Percentiles rank a stretch among this genome's conserved stretches.
Evolutionary conservation across 2,329 filamentous ascomycete species (phyloP).

Genomic region (Colletotrichum sp.): DNA sequence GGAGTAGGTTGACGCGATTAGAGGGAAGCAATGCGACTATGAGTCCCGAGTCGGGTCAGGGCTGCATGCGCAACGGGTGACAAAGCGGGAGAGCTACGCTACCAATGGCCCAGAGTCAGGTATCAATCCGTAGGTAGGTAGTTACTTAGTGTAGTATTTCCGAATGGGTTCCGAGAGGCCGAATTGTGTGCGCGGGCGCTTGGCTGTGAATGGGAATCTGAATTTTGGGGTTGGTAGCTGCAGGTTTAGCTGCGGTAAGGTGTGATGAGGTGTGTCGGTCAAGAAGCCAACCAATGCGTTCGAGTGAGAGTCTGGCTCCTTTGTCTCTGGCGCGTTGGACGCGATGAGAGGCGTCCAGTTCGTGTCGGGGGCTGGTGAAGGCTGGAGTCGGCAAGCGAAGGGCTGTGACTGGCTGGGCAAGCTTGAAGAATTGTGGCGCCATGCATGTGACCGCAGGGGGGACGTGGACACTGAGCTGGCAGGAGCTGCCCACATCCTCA

Average conservation of each 20-base stretch:
- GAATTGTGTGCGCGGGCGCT: neutral
- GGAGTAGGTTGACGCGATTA: conserved; percentile 6
- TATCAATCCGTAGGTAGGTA: neutral
- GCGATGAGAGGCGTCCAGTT: conserved; percentile 7
- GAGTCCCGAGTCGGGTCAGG: neutral
- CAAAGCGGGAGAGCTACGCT: neutral
- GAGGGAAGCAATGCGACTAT: conserved; percentile 2
- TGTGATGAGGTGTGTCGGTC: conserved; percentile 16
- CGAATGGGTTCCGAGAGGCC: conserved; percentile 9
- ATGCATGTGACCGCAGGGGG: conserved; percentile 18
- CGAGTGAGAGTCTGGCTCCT: neutral
- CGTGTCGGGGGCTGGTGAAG: conserved; percentile 11
- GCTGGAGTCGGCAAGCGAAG: neutral
- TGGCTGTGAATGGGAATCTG: neutral
- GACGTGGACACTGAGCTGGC: neutral
- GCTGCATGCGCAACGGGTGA: conserved; percentile 9
- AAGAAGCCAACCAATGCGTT: conserved; percentile 16
- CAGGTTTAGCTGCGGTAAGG: neutral
- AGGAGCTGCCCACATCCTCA: neutral
- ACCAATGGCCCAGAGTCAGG: neutral
- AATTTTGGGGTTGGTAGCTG: neutral
- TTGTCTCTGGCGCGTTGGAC: conserved; percentile 18
- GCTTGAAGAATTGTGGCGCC: conserved; percentile 20
- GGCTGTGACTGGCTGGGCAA: neutral
- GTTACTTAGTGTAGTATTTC: conserved; percentile 4